A percentile compares a stretch with the other conserved stretches of the same genome.
Conservation (phyloP, 208 protist genomes). For the Leishmania arabica region DNA sequence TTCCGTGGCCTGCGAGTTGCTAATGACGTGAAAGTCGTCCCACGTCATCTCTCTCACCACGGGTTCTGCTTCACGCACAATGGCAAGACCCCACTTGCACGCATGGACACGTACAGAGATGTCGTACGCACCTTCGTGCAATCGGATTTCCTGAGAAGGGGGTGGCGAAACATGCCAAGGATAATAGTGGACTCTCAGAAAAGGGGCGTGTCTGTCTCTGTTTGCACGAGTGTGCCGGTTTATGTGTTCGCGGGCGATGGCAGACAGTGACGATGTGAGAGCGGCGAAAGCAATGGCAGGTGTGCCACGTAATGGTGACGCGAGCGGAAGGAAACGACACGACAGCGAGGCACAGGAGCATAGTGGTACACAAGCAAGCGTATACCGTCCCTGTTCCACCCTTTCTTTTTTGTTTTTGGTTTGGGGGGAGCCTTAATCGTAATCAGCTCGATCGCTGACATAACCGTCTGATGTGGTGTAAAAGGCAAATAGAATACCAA, state of each 20-base stretch:
- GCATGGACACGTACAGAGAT: background rate
- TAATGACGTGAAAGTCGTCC: background rate
- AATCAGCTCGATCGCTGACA: slow-evolving; percentile 1
- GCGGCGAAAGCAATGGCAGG: background rate
- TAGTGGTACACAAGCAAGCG: background rate
- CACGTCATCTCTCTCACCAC: background rate
- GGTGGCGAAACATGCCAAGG: background rate
- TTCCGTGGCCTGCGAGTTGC: background rate
- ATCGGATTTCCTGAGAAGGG: background rate
- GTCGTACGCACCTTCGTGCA: background rate
- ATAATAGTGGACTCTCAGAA: background rate
- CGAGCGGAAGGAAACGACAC: background rate
- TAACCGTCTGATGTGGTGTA: background rate
- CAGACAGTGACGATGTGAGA: background rate
- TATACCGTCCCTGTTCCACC: background rate
- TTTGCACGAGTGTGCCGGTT: background rate
- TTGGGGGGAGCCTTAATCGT: background rate
- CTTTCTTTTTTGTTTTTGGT: background rate
- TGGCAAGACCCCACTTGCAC: background rate
- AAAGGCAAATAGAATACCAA: background rate
- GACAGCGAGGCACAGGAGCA: no score
- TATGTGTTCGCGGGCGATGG: background rate
- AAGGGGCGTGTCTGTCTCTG: background rate
- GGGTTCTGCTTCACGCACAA: slow-evolving; percentile 21
- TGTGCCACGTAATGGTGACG: background rate